Conservation (phyloP, 305 asterid species). For the Fraxinus latifolia region DNA sequence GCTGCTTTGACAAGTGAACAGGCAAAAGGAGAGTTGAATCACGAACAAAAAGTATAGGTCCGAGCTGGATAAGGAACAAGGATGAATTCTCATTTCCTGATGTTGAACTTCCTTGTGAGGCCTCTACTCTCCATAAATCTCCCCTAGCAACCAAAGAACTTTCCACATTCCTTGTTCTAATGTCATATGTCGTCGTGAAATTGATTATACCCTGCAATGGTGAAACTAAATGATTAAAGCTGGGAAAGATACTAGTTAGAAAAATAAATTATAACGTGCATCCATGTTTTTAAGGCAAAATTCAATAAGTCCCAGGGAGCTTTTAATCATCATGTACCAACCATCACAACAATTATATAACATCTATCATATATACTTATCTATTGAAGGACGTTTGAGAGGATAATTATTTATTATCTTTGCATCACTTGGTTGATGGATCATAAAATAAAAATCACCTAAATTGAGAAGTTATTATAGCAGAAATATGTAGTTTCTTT, state of each 20-base stretch:
- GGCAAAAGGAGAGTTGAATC: conserved; percentile 97
- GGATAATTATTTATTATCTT: background rate
- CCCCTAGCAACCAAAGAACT: conserved; percentile 88
- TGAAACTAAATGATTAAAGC: background rate
- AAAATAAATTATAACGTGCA: background rate
- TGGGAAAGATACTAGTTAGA: background rate
- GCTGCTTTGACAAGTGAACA: conserved; percentile 87
- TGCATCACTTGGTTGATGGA: background rate
- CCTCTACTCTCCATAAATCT: conserved; percentile 95
- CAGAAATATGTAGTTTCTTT: conserved; percentile 4
- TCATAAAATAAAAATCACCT: background rate
- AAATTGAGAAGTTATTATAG: background rate
- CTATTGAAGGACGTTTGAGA: background rate
- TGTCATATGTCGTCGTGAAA: conserved; percentile 73
- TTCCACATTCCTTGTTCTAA: conserved; percentile 63
- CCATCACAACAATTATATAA: background rate
- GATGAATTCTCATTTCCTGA: conserved; percentile 76
- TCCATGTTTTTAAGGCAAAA: background rate
- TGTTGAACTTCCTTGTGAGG: conserved; percentile 79
- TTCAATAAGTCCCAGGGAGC: background rate
- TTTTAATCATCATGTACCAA: background rate
- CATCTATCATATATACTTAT: background rate
- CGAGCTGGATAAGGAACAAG: conserved; percentile 88
- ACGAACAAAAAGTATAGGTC: conserved; percentile 90
- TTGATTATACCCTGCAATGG: conserved; percentile 70